Evolutionary conservation across 83 land plant species (phyloP), one percentile per base, ranked within the genome.

Genomic region (Thuja plicata): DNA sequence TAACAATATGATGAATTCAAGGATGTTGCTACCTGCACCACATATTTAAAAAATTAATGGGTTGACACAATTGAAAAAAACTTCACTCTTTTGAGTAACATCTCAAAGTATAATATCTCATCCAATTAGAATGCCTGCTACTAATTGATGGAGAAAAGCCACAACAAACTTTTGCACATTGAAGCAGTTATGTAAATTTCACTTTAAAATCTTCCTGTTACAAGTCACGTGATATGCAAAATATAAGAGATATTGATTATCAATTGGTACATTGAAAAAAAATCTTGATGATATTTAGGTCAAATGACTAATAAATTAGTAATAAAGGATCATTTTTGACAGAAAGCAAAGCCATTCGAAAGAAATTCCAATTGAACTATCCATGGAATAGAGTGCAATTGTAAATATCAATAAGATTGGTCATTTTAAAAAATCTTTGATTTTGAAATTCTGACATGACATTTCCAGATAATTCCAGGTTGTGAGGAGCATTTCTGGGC

Each of bases 1-100:
- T 89, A 94, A 79, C 93, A 94, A 84, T 94, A 93, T 15, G 93
- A 93, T 41, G 95, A 94, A 89, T 94, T 94, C 85, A 94, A 71
- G 66, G 93, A 92, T 45, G 88, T 84, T 8, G 94, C 91, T n/a
- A 89, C 94, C 94, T 92, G 93, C 62, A 17, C 35, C 73, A 35
- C 38, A 60, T 46, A 32, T 15, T 84, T n/a, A 13, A 5, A 54
- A 48, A 13, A 48, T 84, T 50, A 84, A 34, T 46, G 54, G 54
- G 57, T 46, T 48, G 17, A 46, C 32, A 83, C 30, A 27, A 24
- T n/a, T n/a, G 85, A 46, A 34, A 5, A 83, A 83, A 48, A 11
- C 41, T 21, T 38, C 10, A 82, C 85, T 9, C 45, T 82, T 82
- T 82, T 27, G 16, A 82, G 11, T 27, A 46, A 46, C 45, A 46